Conservation (phyloP, 257 asterid genomes). For the Ilex aquifolium region DNA sequence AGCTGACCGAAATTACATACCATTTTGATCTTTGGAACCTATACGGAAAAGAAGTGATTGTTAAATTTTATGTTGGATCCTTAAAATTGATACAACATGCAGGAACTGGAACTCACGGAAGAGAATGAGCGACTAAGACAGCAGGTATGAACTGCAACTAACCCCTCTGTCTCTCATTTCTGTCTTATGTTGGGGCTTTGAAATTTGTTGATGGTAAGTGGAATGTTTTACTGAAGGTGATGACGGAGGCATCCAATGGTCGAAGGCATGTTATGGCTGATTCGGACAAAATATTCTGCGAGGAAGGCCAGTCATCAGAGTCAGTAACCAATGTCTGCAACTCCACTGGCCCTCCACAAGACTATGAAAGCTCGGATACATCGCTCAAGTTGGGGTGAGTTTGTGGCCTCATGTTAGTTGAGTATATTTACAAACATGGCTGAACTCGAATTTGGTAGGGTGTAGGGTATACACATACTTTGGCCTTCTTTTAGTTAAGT, state of each 20-base stretch:
- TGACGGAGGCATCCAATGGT: slow-evolving; percentile 24
- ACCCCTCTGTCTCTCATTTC: background rate
- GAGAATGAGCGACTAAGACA: slow-evolving; percentile 55
- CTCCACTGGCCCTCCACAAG: slow-evolving; percentile 54
- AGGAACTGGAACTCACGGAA: slow-evolving; percentile 70
- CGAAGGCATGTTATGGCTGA: slow-evolving; percentile 21
- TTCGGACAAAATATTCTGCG: slow-evolving; percentile 36
- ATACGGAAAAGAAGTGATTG: too few relatives aligned
- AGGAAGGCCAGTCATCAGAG: slow-evolving; percentile 76
- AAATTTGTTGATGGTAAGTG: too few relatives aligned
- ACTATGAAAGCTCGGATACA: slow-evolving; percentile 60
- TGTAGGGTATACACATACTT: too few relatives aligned
- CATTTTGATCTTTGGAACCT: too few relatives aligned
- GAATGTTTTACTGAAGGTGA: slow-evolving; percentile 36
- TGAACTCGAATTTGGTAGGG: background rate
- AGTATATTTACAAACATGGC: background rate
- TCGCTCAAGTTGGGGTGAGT: slow-evolving; percentile 79
- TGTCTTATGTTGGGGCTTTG: background rate
- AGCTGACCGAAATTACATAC: too few relatives aligned
- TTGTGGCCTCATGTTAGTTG: background rate
- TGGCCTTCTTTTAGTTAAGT: background rate
- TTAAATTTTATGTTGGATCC: background rate
- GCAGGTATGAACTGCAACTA: slow-evolving; percentile 31
- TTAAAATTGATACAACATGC: slow-evolving; percentile 6
- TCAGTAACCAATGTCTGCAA: slow-evolving; percentile 46